Evolutionary conservation across 2,329 filamentous ascomycete species (phyloP).

Genomic region (Ambrosiella beaveri): DNA sequence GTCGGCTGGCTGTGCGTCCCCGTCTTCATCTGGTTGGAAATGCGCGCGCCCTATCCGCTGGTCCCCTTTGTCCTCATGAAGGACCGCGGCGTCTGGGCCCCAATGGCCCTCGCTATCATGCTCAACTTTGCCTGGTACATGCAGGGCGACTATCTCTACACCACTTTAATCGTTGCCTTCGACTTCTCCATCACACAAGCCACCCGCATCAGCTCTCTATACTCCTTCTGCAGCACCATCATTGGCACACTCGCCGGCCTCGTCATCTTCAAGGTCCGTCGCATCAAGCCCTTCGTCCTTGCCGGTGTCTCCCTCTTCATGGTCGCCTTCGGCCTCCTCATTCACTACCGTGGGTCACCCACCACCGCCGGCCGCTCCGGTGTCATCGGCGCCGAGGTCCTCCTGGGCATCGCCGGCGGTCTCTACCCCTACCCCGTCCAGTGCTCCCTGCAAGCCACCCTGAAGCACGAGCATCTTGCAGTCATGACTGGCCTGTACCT

Average conservation of each 20-base stretch:
- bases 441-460: conserved; percentile 26
- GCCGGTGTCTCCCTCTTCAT: conserved; percentile 42
- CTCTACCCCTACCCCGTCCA: conserved; percentile 38
- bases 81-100: conserved; percentile 47
- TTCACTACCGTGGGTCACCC: conserved; percentile 40
- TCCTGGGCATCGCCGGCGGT: conserved; percentile 46
- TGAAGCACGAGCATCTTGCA: conserved; percentile 37
- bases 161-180: conserved; percentile 43
- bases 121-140: conserved; percentile 44
- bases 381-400: conserved; percentile 43
- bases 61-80: conserved; percentile 43
- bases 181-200: conserved; percentile 38
- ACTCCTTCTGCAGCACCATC: conserved; percentile 39
- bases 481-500: conserved; percentile 47
- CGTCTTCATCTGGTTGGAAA: conserved; percentile 32
- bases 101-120: conserved; percentile 39
- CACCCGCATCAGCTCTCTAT: conserved; percentile 42
- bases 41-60: conserved; percentile 33
- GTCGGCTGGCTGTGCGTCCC: conserved; percentile 31
- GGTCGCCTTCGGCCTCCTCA: conserved; percentile 48
- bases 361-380: conserved; percentile 29
- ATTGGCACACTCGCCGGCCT: conserved; percentile 38
- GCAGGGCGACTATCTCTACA: conserved; percentile 48
- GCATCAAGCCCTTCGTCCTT: conserved; percentile 47
- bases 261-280: conserved; percentile 38